Conservation (phyloP, 2,329 filamentous ascomycete genomes). For the Verticillium isaacii region DNA sequence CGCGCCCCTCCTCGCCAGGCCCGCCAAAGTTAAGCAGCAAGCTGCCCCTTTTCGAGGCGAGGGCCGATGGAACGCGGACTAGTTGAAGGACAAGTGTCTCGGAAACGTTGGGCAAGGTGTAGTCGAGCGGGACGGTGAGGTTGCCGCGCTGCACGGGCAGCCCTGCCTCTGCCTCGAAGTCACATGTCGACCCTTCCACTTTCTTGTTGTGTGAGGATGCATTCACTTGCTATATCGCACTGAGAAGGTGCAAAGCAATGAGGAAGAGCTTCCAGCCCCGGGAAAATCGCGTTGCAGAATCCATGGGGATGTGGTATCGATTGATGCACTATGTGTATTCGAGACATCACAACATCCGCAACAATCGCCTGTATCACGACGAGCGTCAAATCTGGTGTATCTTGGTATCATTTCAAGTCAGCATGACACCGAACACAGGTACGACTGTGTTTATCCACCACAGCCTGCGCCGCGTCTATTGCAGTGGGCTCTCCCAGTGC, state of each 20-base stretch:
- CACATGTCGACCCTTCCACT: neutral
- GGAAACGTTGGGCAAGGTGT: neutral
- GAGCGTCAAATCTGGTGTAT: no score
- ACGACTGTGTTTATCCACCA: no score
- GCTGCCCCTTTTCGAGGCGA: slow-evolving; percentile 25
- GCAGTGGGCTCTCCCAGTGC: no score
- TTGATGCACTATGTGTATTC: neutral
- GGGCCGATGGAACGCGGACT: slow-evolving; percentile 22
- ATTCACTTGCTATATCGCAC: neutral
- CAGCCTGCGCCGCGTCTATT: no score
- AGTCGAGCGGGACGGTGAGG: neutral
- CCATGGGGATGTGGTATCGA: neutral
- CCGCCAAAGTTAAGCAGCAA: slow-evolving; percentile 35
- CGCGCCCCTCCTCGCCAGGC: slow-evolving; percentile 18
- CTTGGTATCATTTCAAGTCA: no score
- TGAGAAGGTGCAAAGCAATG: neutral
- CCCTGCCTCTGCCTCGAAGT: neutral
- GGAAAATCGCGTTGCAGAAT: neutral
- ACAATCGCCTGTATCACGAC: no score
- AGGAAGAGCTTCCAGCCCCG: neutral
- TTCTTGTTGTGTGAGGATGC: neutral
- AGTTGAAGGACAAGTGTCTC: slow-evolving; percentile 22
- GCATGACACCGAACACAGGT: no score
- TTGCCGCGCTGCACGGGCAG: neutral
- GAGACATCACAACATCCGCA: no score